Conservation (phyloP, 371 early-diverging fungal species). For the Apophysomyces elegans region DNA sequence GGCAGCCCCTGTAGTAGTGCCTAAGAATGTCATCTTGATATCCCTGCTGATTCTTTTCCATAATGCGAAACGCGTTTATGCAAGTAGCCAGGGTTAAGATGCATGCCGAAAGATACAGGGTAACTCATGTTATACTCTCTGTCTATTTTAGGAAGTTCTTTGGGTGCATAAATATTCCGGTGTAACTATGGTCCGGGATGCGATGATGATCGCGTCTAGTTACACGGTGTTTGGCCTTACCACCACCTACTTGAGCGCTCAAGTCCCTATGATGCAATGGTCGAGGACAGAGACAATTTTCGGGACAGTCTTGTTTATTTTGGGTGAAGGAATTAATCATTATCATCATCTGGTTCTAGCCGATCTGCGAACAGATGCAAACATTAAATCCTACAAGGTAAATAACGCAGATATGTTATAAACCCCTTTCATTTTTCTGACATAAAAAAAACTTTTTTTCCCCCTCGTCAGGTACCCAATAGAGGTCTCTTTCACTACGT, state of each 20-base stretch:
- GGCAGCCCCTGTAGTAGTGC: neutral
- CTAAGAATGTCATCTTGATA: constrained; percentile 12
- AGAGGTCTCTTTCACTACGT: constrained; percentile 39
- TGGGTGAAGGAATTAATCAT: constrained; percentile 35
- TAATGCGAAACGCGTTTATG: constrained; percentile 41
- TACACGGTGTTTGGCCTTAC: constrained; percentile 26
- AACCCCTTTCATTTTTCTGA: neutral
- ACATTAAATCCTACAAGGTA: constrained; percentile 36
- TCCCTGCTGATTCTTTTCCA: constrained; percentile 22
- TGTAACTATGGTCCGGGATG: constrained; percentile 18
- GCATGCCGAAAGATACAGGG: neutral
- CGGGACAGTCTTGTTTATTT: constrained; percentile 26
- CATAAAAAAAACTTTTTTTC: neutral
- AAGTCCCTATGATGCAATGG: constrained; percentile 9
- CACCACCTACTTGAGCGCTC: constrained; percentile 13
- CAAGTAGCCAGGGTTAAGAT: constrained; percentile 13
- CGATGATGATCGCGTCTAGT: constrained; percentile 22
- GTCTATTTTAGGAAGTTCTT: constrained; percentile 33
- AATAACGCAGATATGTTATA: neutral
- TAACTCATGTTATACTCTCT: neutral
- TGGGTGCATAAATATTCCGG: constrained; percentile 46
- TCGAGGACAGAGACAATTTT: neutral
- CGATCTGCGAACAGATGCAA: constrained; percentile 21
- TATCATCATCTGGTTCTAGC: constrained; percentile 44
- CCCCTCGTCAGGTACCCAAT: neutral